Evolutionary conservation across 305 asterid species (phyloP), one percentile per base, ranked within the genome.

Genomic region (Fraxinus angustifolia): DNA sequence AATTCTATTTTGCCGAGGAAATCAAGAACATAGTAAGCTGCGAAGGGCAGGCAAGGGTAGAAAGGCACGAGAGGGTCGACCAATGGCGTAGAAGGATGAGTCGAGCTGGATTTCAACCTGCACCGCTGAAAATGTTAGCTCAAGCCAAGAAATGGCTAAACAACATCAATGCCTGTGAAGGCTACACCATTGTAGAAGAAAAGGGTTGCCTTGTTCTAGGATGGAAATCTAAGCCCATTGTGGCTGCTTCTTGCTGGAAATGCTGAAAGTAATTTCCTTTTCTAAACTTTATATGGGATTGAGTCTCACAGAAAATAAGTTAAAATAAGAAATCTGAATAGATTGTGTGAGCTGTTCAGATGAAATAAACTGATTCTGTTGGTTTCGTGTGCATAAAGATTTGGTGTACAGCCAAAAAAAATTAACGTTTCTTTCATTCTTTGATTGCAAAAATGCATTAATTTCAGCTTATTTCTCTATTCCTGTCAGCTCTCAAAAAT

Each of bases 61-160:
- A 93, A 73, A 84, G 98, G 92, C 98, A 93, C 80, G 98, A 93
- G 80, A 89, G 98, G 88, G 91, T 92, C 79, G 98, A 93, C 72
- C 98, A 93, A 73, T 93, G 98, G 98, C 89, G 98, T 17, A 84
- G 98, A 88, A 89, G 98, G 89, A 93, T 93, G 98, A 93, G 98
- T 84, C 91, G 97, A 1, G 96, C 98, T 0, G 96, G 97, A n/a
- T 93, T 93, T 85, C 97, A 92, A 78, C 91, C 93, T 0, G 84
- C 83, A 8, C 91, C 95, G 1, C 10, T 89, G 62, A 94, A 94
- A 84, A 91, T 92, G 87, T 42, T 83, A 84, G 83, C 83, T 23
- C 87, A 85, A 48, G 90, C 89, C 26, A 90, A 83, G 86, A 84
- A 83, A 73, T 90, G 92, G 92, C 80, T 89, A 50, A 79, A 78